These are phyloP conservation scores for Talaromyces sp. DNA, from an alignment of 2,329 filamentous ascomycete species.

Conservation along the genomic window DNA sequence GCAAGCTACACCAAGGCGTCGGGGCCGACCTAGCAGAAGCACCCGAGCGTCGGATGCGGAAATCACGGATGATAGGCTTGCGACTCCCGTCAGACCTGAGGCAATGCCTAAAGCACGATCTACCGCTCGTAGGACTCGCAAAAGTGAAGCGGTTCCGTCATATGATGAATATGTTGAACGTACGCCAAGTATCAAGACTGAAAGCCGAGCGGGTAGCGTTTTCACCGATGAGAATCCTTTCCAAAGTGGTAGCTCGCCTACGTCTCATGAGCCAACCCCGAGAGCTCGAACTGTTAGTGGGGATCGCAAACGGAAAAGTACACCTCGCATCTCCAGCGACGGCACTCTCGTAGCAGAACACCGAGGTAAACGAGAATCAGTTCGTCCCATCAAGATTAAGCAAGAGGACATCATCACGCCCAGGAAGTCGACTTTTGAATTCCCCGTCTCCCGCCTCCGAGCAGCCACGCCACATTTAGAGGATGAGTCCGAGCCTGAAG, in stretches of 20 bases:
- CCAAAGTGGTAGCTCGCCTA: slow-evolving; percentile 75
- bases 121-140: slow-evolving; percentile 52
- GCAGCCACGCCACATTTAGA: slow-evolving; percentile 26
- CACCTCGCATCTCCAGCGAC: slow-evolving; percentile 41
- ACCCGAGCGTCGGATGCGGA: slow-evolving; percentile 32
- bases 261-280: slow-evolving; percentile 46
- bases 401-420: slow-evolving; percentile 54
- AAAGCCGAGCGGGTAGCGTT: slow-evolving; percentile 56
- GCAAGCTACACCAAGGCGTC: slow-evolving; percentile 29
- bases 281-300: slow-evolving; percentile 32
- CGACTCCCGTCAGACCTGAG: slow-evolving; percentile 37
- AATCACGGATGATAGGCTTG: slow-evolving; percentile 30
- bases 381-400: slow-evolving; percentile 37
- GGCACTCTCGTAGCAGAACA: slow-evolving; percentile 27
- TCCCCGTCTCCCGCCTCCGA: slow-evolving; percentile 48
- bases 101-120: slow-evolving; percentile 37
- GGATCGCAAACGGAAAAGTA: slow-evolving; percentile 52
- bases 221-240: slow-evolving; percentile 93
- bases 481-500: slow-evolving; percentile 42
- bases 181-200: slow-evolving; percentile 42
- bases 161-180: slow-evolving; percentile 34
- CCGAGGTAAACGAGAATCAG: slow-evolving; percentile 32
- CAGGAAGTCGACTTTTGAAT: slow-evolving; percentile 58
- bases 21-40: slow-evolving; percentile 32
- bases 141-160: slow-evolving; percentile 42